These are phyloP conservation scores for California macrophylla DNA, from an alignment of 441 rosid genomes.

Conservation along the genomic window DNA sequence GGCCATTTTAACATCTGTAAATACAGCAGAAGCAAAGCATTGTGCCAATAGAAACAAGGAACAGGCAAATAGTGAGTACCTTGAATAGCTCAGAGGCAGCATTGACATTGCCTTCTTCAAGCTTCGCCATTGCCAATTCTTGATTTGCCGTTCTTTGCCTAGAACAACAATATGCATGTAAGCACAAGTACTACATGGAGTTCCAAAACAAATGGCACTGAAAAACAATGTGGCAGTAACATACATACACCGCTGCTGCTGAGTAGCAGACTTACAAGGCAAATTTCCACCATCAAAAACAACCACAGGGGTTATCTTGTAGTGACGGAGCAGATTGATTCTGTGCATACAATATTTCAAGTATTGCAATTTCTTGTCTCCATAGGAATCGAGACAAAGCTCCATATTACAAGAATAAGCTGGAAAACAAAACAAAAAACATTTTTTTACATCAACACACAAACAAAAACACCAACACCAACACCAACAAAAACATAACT, in stretches of 20 bases:
- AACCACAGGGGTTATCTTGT: slow-evolving; percentile 57
- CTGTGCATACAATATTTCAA: slow-evolving; percentile 69
- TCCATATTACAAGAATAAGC: slow-evolving; percentile 94
- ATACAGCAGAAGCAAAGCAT: not conserved
- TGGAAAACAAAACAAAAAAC: slow-evolving; percentile 17
- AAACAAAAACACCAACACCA: not conserved
- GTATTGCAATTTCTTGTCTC: slow-evolving; percentile 51
- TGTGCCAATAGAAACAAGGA: not conserved
- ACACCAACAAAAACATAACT: not conserved
- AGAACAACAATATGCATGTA: not conserved
- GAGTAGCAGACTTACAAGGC: slow-evolving; percentile 69
- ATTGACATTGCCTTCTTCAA: slow-evolving; percentile 52
- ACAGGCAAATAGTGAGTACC: slow-evolving; percentile 26
- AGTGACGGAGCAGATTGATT: slow-evolving; percentile 51
- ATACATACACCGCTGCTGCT: slow-evolving; percentile 51
- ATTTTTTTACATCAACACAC: not conserved
- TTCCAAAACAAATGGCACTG: not conserved
- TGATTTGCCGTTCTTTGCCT: slow-evolving; percentile 55
- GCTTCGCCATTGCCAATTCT: slow-evolving; percentile 59
- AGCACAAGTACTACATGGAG: not conserved
- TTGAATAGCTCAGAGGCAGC: slow-evolving; percentile 69
- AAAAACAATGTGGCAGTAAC: not conserved
- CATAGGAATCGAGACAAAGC: slow-evolving; percentile 52
- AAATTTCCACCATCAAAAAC: slow-evolving; percentile 72
- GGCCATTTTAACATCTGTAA: no score